These are phyloP conservation scores for Avena sativa DNA, from an alignment of 176 grass and related monocot species.

Conservation along the genomic window DNA sequence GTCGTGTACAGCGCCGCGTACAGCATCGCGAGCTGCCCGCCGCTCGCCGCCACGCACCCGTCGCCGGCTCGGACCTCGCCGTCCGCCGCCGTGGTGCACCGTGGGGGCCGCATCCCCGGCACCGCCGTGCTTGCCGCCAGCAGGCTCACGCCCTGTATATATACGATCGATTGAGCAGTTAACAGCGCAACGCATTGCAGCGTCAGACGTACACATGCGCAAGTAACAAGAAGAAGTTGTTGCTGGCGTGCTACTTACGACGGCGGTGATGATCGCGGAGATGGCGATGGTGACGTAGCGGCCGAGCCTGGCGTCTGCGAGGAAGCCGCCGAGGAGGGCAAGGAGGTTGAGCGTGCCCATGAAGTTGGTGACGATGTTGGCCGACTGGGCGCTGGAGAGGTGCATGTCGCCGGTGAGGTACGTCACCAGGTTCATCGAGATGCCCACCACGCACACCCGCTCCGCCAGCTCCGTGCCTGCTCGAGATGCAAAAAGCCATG, in stretches of 20 bases:
- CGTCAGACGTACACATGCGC: background rate
- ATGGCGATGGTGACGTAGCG: slow-evolving; percentile 56
- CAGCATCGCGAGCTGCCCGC: slow-evolving; percentile 51
- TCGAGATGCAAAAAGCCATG: too few relatives aligned
- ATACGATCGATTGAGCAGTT: background rate
- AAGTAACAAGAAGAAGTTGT: background rate
- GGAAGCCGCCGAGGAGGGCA: slow-evolving; percentile 63
- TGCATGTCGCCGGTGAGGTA: slow-evolving; percentile 68
- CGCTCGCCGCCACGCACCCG: slow-evolving; percentile 49
- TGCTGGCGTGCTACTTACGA: slow-evolving; percentile 34
- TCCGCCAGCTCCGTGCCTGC: slow-evolving; percentile 59
- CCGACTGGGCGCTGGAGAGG: slow-evolving; percentile 58
- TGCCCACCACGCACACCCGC: slow-evolving; percentile 69
- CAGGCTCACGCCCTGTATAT: slow-evolving; percentile 52
- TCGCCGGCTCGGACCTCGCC: background rate
- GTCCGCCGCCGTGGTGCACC: background rate
- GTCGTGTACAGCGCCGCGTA: slow-evolving; percentile 58
- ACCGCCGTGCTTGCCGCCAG: slow-evolving; percentile 39
- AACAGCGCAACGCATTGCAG: background rate
- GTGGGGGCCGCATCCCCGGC: slow-evolving; percentile 47
- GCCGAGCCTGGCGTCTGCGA: slow-evolving; percentile 68
- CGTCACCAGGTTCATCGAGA: slow-evolving; percentile 77
- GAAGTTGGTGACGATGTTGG: slow-evolving; percentile 73
- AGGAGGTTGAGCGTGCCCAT: slow-evolving; percentile 78
- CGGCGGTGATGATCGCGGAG: slow-evolving; percentile 42